A percentile compares a stretch with the other conserved stretches of the same genome.
phyloP scores from a whole-genome alignment of 2,329 filamentous ascomycete species.

The Fusarium annulatum region DNA sequence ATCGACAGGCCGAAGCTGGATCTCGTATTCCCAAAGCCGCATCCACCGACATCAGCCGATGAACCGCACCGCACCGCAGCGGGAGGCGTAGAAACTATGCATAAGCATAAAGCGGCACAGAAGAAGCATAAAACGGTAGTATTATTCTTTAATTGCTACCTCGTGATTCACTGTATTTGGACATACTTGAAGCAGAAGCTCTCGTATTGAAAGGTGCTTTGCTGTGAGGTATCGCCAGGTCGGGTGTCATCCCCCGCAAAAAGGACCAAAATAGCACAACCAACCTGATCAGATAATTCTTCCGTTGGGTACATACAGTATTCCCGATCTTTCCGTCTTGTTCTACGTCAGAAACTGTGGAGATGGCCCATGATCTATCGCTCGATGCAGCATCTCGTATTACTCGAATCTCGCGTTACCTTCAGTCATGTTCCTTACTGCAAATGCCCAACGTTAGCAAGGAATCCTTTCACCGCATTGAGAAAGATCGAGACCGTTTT shows the following conservation, averaged over 20 bases:
- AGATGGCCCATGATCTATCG: not conserved
- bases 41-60: constrained; percentile 31
- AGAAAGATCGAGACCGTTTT: not conserved
- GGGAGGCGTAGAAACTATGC: constrained; percentile 3
- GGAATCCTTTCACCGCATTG: constrained; percentile 10
- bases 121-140: constrained; percentile 17
- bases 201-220: constrained; percentile 13
- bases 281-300: constrained; percentile 1
- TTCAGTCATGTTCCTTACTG: not conserved
- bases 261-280: not conserved
- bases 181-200: not conserved
- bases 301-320: not conserved
- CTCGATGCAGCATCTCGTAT: constrained; percentile 2
- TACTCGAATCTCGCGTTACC: not conserved
- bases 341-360: constrained; percentile 20
- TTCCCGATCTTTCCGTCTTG: constrained; percentile 11
- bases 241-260: constrained; percentile 11
- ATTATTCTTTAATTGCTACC: not conserved
- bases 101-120: constrained; percentile 1
- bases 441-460: not conserved
- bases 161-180: not conserved
- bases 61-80: constrained; percentile 1
- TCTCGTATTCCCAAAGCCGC: constrained; percentile 40
- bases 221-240: constrained; percentile 10
- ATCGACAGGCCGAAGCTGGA: constrained; percentile 34